Base-by-base conservation (phyloP, 2,329 filamentous ascomycete genomes). In the Xylaria sp. region DNA sequence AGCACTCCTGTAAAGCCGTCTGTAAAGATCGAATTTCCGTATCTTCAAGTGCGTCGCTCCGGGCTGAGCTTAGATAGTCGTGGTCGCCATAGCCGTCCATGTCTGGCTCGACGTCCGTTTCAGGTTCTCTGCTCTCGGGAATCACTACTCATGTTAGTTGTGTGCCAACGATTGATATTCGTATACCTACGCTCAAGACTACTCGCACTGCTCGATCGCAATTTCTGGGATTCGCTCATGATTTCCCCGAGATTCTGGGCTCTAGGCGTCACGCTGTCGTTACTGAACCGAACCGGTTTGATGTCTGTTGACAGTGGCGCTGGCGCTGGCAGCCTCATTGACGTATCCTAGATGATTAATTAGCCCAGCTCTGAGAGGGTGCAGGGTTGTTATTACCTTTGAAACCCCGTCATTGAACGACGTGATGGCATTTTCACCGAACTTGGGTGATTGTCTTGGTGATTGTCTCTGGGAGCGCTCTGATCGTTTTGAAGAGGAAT, bases 241-340 rank as follows among this genome's bases (percentile, higher is more conserved):
- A 91, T 83, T 61, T 95, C 91, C 67, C 91, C 84, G 56, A 91
- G 78, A 57, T 91, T 93, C 70, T 96, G 91, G 2, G 92, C 92
- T 66, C 87, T 85, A 7, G 92, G 92, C 1, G 92, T 96, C 50
- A 87, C 83, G 66, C 81, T 82, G 57, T 91, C 87, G 37, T 85
- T 71, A 69, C 84, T 88, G 70, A 88, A 91, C 56, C 80, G 76
- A 16, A 81, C 78, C 50, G 83, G 85, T 59, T 85, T 83, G 23
- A 96, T 80, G 66, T 90, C 82, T 23, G 92, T 96, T 35, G 88
- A 87, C 51, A 96, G 83, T 3, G 85, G 85, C 42, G 90, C 88
- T 0, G 89, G 88, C 47, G 81, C 80, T 54, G 83, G 83, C n/a
- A 78, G 75, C 49, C 72, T 77, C 54, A 73, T 67, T 55, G 71